A percentile compares a stretch with the other conserved stretches of the same genome.
phyloP scores from a whole-genome alignment of 352 stramenopile genomes.

The Thalassiosira exigua region DNA sequence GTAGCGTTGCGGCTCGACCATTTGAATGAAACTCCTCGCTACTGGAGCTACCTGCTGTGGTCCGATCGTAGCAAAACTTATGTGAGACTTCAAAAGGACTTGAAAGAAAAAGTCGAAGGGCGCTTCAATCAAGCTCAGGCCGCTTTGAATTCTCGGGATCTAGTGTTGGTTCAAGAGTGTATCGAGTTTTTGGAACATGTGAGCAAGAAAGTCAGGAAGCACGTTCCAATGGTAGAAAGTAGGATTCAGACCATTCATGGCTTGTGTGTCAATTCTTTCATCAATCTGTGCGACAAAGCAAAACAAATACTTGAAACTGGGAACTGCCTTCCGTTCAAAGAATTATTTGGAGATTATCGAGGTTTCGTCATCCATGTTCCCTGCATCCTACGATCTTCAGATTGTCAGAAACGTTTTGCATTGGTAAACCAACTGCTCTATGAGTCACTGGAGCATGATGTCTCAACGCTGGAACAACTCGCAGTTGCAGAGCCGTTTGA shows the following conservation, averaged over 20 bases:
- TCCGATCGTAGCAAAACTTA: constrained; percentile 40
- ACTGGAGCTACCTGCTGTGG: constrained; percentile 1
- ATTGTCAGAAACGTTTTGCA: constrained; percentile 34
- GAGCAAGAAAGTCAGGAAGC: constrained; percentile 33
- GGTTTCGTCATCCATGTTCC: constrained; percentile 50
- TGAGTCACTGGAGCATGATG: constrained; percentile 35
- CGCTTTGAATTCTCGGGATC: constrained; percentile 47
- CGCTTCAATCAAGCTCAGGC: constrained; percentile 22
- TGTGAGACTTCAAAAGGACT: constrained; percentile 16
- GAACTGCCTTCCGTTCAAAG: constrained; percentile 50
- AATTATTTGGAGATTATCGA: constrained; percentile 64
- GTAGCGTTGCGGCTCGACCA: constrained; percentile 31
- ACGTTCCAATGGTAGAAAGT: constrained; percentile 29
- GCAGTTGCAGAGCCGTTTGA: constrained; percentile 42
- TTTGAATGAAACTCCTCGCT: constrained; percentile 34
- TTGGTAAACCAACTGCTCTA: constrained; percentile 63
- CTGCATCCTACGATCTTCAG: constrained; percentile 25
- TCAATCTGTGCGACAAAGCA: constrained; percentile 38
- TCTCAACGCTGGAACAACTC: constrained; percentile 15
- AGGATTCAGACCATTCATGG: constrained; percentile 19
- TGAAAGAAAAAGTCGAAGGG: constrained; percentile 28
- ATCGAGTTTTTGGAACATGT: constrained; percentile 57
- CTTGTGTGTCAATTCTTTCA: constrained; percentile 28
- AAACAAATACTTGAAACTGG: constrained; percentile 34
- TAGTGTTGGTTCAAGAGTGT: constrained; percentile 46